Evolutionary conservation across 345 rosid species (phyloP), one percentile per base, ranked within the genome.

Genomic region (Rhodamnia argentea): DNA sequence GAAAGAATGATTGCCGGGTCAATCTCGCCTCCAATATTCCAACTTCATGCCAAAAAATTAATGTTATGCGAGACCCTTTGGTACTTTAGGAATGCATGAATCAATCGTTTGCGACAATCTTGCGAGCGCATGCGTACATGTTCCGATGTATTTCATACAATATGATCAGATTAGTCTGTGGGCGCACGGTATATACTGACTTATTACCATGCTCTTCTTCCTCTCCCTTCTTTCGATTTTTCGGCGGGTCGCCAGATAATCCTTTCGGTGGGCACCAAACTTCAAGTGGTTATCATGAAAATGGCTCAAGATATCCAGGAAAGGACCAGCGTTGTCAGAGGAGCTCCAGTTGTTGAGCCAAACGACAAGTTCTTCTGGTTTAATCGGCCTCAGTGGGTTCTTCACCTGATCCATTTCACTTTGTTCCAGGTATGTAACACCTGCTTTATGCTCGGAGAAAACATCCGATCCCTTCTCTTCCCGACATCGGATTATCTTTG

Each of bases 321-420:
- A 11, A 85, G 90, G 53, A 87, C 85, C 26, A 84, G 87, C 5
- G 91, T 91, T 13, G 92, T 92, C 10, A 86, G 88, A 87, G 95
- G 94, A 59, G 93, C 91, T 85, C 94, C 93, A 2, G 84, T 91
- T 12, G 93, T 93, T 75, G 91, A 93, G 87, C 95, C 94, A 15
- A 91, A 84, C 86, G 91, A 93, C 89, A 91, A 91, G 84, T 91
- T 56, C 32, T 93, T 93, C 90, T 93, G 95, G 95, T 93, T 93
- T 50, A 92, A 88, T 87, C 90, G 93, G 70, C 94, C 95, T 42
- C 84, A 86, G 1, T 93, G 92, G 93, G 86, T 91, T 85, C 91
- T 93, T 84, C 82, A 87, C 70, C 70, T 92, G 20, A 89, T 93
- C 20, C 94, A 92, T 70, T 92, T 88, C 86, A 88, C 92, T 5